Base-by-base conservation (phyloP, 306 rosid genomes). In the Pyrus communis region DNA sequence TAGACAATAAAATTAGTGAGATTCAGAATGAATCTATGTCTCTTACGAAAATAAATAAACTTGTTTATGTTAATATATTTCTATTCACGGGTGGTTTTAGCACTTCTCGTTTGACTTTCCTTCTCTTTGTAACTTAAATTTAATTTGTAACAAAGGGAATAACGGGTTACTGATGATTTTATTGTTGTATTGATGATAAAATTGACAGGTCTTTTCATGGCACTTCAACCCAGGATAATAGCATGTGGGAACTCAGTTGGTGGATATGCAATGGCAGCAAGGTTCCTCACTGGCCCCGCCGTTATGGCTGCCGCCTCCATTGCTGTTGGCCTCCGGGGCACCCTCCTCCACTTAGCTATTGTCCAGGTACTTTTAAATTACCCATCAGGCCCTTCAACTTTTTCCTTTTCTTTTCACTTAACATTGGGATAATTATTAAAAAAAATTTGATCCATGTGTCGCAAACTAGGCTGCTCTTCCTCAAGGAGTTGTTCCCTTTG, bases 201-300 rank as follows among this genome's bases (percentile, higher is more conserved):
- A 70, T 19, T 38, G 76, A 23, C 55, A 93, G 99, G 99, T 84
- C 79, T 96, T 40, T 96, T 96, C 71, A 96, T 96, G 99, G 99
- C 97, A 4, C 97, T 96, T 74, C 99, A 96, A 73, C 99, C 99
- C 13, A 96, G 93, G 86, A 87, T 96, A 62, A 96, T 96, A 63
- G 99, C 99, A 2, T 96, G 99, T 86, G 99, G 99, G 55, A 96
- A 96, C 85, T 92, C 99, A 0, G 89, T 92, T 58, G 99, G 98
- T 11, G 61, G 89, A 14, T 96, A 92, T 76, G 93, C 99, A 73
- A 92, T 96, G 99, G 99, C 98, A 2, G 83, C 91, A 27, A 87
- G 99, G 43, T 96, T 96, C 88, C 93, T 96, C 51, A 91, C 97
- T 8, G 99, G 98, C 63, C 99, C 99, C 0, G 99, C 99, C 0